These are phyloP conservation scores for Hortaea werneckii DNA, from an alignment of 2,329 filamentous ascomycete species.

Conservation along the genomic window DNA sequence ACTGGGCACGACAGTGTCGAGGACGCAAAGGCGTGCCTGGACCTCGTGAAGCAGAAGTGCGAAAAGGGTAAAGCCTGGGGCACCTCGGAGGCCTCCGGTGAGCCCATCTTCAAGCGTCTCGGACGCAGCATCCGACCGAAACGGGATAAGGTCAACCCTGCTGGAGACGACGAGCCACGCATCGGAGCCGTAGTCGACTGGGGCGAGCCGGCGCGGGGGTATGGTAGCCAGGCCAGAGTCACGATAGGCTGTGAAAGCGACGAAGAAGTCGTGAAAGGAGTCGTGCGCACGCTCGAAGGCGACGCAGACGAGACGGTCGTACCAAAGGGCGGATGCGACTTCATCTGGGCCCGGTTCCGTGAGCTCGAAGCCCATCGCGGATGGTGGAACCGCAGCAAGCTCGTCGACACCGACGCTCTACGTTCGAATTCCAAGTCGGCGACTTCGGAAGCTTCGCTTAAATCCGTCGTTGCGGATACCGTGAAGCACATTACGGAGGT, in stretches of 20 bases:
- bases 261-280: constrained; percentile 45
- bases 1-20: constrained; percentile 85
- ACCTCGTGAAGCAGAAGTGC: constrained; percentile 90
- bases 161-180: constrained; percentile 38
- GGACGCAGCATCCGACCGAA: constrained; percentile 33
- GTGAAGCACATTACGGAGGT: constrained; percentile 42
- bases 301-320: constrained; percentile 34
- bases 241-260: constrained; percentile 49
- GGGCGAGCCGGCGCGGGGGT: constrained; percentile 62
- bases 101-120: constrained; percentile 83
- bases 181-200: constrained; percentile 76
- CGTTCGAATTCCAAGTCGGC: constrained; percentile 12
- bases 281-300: constrained; percentile 42
- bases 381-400: constrained; percentile 47
- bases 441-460: constrained; percentile 14
- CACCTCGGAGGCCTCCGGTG: constrained; percentile 63
- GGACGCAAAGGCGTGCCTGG: constrained; percentile 81
- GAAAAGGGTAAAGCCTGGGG: constrained; percentile 86
- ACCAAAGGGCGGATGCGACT: constrained; percentile 47
- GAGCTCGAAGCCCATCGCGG: constrained; percentile 51
- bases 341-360: constrained; percentile 52
- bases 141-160: constrained; percentile 28
- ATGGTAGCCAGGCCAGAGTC: constrained; percentile 46
- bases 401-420: constrained; percentile 28
- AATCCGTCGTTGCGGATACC: constrained; percentile 39